Base-by-base conservation (phyloP, 345 rosid genomes). In the Acer yangbiense region DNA sequence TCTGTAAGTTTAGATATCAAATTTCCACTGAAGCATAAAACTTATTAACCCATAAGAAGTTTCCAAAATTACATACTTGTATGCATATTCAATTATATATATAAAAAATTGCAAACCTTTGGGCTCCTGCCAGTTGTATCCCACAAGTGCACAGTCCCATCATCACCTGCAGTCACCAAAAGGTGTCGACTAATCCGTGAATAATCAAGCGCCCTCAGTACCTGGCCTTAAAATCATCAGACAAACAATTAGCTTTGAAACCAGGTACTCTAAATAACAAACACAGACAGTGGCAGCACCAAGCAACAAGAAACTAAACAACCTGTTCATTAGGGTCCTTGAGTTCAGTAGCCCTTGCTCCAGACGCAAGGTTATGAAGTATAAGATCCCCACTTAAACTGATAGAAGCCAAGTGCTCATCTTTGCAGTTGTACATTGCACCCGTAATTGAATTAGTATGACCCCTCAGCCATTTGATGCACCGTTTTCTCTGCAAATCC, bases 281-380 rank as follows among this genome's bases (percentile, higher is more conserved):
- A 77, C 20, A 67, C 78, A 8, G 57, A 20, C 82, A 63, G 65
- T 25, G 62, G 10, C 13, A 18, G 64, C 27, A 65, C 32, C 60
- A 58, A 80, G 62, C 77, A 52, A 39, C 65, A 79, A 86, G 61
- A 88, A 76, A 84, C 75, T 84, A 76, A 88, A 87, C 85, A 86
- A 97, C 98, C 99, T 94, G 98, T 71, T 88, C 83, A 78, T 91
- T 83, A 46, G 99, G 99, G 82, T 97, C 98, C 86, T 97, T 97
- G 57, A 97, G 91, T 83, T 94, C 98, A 74, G 93, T 86, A 46
- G 91, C 97, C 85, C 86, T 91, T 57, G 92, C 90, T 71, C 98
- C 98, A 74, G 98, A 94, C 65, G 93, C 92, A 83, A 97, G 98
- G 88, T 90, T 97, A 80, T 94, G 99, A 74, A 97, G 91, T 66